Conservation (phyloP, 768 basidiomycete genomes). For the Tricholoma terreum region DNA sequence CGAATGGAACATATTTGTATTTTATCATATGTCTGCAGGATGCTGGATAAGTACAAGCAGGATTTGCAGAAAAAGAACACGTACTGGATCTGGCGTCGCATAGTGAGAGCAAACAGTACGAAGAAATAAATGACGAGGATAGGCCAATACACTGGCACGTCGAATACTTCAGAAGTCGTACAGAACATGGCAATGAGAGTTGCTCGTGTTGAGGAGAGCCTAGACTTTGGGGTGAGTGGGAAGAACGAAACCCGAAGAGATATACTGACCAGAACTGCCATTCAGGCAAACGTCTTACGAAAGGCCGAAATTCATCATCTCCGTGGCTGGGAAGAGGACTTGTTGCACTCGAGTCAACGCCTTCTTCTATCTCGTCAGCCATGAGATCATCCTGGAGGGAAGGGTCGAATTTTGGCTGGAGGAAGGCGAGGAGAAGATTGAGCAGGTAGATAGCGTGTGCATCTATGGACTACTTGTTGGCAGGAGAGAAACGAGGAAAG, state of each 20-base stretch:
- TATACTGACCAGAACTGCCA: slow-evolving; percentile 87
- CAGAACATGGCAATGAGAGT: slow-evolving; percentile 77
- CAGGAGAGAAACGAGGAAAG: slow-evolving; percentile 8
- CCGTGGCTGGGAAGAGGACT: slow-evolving; percentile 60
- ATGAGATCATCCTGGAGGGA: slow-evolving; percentile 90
- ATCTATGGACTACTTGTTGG: slow-evolving; percentile 40
- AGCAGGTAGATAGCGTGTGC: slow-evolving; percentile 94
- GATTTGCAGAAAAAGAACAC: slow-evolving; percentile 28
- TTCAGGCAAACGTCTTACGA: slow-evolving; percentile 91
- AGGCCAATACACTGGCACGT: slow-evolving; percentile 99
- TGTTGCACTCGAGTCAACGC: slow-evolving; percentile 53
- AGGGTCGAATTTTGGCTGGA: slow-evolving; percentile 97
- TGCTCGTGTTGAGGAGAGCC: slow-evolving; percentile 91
- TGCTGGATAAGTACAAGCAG: not conserved
- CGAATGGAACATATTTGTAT: slow-evolving; percentile 96
- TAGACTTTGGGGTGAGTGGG: slow-evolving; percentile 26
- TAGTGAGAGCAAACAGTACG: slow-evolving; percentile 90
- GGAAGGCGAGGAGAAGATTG: slow-evolving; percentile 94
- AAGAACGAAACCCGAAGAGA: not conserved
- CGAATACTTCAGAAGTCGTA: slow-evolving; percentile 82
- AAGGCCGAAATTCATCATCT: slow-evolving; percentile 97
- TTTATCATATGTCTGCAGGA: slow-evolving; percentile 93
- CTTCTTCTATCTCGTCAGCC: slow-evolving; percentile 95
- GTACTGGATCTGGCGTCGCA: slow-evolving; percentile 94
- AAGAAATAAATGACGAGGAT: slow-evolving; percentile 97